A percentile compares a stretch with the other conserved stretches of the same genome.
Evolutionary conservation across 352 stramenopile genomes (phyloP).

Genomic region (Globisporangium middletonii): DNA sequence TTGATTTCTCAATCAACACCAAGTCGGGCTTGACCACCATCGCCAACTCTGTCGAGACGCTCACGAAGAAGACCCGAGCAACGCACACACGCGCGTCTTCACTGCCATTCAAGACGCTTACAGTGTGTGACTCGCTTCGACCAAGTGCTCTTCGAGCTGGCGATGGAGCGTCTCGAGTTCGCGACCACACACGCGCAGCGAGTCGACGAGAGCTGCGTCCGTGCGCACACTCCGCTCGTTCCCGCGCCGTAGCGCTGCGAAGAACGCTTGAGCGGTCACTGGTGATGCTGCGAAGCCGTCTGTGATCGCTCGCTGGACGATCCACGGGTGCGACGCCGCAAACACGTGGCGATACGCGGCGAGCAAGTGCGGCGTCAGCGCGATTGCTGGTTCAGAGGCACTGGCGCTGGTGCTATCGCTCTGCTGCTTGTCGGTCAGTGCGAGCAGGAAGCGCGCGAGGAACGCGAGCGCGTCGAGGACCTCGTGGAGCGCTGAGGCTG

Average conservation of each 20-base stretch:
- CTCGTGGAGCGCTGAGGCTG: background rate
- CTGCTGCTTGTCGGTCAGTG: constrained; percentile 4
- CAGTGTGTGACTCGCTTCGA: background rate
- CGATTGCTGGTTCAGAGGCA: background rate
- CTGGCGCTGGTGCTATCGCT: background rate
- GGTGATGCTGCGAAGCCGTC: constrained; percentile 2
- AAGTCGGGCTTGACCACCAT: background rate
- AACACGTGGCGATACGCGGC: constrained; percentile 12
- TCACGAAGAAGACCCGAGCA: no score
- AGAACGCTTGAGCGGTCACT: constrained; percentile 5
- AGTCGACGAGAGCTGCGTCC: constrained; percentile 1
- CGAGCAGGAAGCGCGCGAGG: constrained; percentile 3
- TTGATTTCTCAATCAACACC: background rate
- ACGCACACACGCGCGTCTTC: background rate
- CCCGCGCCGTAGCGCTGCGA: constrained; percentile 1
- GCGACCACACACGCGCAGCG: constrained; percentile 4
- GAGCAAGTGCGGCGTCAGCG: background rate
- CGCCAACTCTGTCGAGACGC: background rate
- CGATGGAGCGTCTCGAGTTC: background rate
- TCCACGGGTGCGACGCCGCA: constrained; percentile 8
- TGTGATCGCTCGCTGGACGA: constrained; percentile 7
- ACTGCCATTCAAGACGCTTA: background rate
- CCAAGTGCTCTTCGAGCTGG: background rate
- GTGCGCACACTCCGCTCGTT: constrained; percentile 11
- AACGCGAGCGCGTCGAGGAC: constrained; percentile 2